Base-by-base conservation (phyloP, 1,284 basidiomycete genomes). In the Moesziomyces parantarcticus region DNA sequence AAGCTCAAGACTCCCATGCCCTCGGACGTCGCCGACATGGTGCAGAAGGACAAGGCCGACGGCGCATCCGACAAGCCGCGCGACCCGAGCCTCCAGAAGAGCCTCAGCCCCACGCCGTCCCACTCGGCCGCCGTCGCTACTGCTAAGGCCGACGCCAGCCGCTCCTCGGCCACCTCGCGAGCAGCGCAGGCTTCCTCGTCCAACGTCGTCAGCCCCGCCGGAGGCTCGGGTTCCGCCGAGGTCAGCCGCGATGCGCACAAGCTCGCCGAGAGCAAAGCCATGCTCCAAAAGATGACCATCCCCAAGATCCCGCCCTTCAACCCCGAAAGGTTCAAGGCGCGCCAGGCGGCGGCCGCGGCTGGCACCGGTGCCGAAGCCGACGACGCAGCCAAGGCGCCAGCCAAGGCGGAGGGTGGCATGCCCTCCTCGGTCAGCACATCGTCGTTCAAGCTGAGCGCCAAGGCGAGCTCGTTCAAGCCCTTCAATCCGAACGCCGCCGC, bases 1-100 rank as follows among this genome's bases (percentile, higher is more conserved):
- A 97, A 96, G 92, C 89, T 97, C 54, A 95, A 94, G 82, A 91
- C 94, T 81, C 92, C 94, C 9, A 92, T 97, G 73, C 95, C 94
- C 13, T 92, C 93, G 47, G 96, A 98, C 84, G 88, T 98, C 54
- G 90, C 97, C n/a, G 88, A 91, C 5, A 94, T 70, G 58, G 63
- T 64, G 51, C 63, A 69, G 44, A 71, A 72, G 56, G 75, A 76
- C 49, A 77, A 80, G 34, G 66, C 71, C 10, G 58, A 69, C 26
- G 67, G 71, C 32, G 54, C 70, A 14, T 73, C 72, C 34, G 76
- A 75, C 59, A 82, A 76, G 67, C 77, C 77, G 20, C 60, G 77
- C 21, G 76, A 79, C 50, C 76, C 77, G 7, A 71, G 56, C 49
- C 62, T 78, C 45, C 74, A 76, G 47, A 81, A 76, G 71, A 78